Evolutionary conservation across 495 filamentous ascomycete species (phyloP), one percentile per base, ranked within the genome.

Genomic region (Chaetomium cochliodes): DNA sequence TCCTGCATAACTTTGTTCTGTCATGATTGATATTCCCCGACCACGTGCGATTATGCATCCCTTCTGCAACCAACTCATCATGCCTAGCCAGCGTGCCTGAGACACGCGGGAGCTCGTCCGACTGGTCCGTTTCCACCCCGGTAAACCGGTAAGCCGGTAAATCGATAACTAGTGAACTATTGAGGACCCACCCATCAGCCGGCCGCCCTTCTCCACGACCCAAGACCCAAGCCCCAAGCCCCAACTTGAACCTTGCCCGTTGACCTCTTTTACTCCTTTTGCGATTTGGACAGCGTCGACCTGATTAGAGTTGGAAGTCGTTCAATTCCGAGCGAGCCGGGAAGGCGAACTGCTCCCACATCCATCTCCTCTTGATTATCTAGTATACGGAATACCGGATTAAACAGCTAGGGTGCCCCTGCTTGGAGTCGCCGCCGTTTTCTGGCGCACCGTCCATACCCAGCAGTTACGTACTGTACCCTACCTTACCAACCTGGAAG

Each of bases 101-200:
- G 55, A 58, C 55, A 44, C 2, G 16, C 37, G 37, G 55, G n/a
- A 58, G n/a, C 22, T 58, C 23, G 55, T 39, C 55, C 55, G 22
- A 58, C 20, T 44, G 20, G 55, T 42, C 37, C 37, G 55, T 42
- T 44, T 26, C 12, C 22, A 16, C 55, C 55, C 55, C 55, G 55
- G 37, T 58, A 58, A 58, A 58, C 37, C 37, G 37, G 39, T 58
- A 58, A 58, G n/a, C 8, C 23, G 37, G 16, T 42, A 57, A 57
- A 23, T n/a, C 30, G 33, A 22, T 57, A 54, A 26, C 11, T 25
- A 54, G 51, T 12, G 13, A 30, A n/a, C 26, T 54, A n/a, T 7
- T 54, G 26, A 8, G 15, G 58, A 33, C 44, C 58, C 58, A 60
- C 58, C 20, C 33, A 37, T 7, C 33, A 37, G 33, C 33, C 33